Evolutionary conservation across 75 land plant genomes (phyloP).

Genomic region (Picea sitchensis): DNA sequence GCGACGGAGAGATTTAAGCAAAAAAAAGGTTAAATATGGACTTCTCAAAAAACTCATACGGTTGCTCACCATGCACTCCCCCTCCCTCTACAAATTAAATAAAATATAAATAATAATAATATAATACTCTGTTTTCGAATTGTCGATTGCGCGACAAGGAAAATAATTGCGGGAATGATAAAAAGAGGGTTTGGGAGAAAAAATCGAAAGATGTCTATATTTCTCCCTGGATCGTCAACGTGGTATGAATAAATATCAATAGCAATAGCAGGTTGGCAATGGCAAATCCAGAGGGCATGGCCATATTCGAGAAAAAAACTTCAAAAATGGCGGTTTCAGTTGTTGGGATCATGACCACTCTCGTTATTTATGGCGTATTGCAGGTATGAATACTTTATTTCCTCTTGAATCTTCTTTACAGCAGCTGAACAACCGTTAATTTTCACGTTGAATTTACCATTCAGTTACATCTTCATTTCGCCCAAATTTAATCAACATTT

Average conservation of each 20-base stretch:
- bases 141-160: no score
- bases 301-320: conserved; percentile 21
- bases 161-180: no score
- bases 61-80: no score
- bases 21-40: no score
- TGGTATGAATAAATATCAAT: not conserved
- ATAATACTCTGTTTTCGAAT: no score
- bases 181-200: not conserved
- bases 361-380: conserved; percentile 76
- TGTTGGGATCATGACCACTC: conserved; percentile 81
- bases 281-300: not conserved
- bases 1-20: no score
- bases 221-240: no score
- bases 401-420: not conserved
- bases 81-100: no score
- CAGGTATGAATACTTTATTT: conserved; percentile 42
- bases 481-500: not conserved
- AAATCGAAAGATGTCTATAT: no score
- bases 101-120: no score
- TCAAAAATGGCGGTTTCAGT: conserved; percentile 57
- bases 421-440: not conserved
- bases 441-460: not conserved
- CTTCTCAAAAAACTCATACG: no score
- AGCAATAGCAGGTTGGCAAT: not conserved
- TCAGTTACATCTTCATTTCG: not conserved